phyloP scores from a whole-genome alignment of 768 basidiomycete genomes.

The Mycena filopes region DNA sequence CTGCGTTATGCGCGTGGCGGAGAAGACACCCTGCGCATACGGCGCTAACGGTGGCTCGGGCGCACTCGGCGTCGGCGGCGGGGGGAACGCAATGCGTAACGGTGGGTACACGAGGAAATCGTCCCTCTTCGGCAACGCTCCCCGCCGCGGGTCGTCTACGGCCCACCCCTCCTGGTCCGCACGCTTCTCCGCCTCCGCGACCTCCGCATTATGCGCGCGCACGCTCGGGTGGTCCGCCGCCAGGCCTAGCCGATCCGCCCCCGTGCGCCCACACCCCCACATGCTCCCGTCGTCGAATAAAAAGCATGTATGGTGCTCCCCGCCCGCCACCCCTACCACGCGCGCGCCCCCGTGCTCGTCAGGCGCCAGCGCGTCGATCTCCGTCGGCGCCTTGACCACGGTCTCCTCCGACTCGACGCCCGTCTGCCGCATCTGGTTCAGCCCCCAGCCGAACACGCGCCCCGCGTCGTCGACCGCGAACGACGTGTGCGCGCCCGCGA shows the following conservation, averaged over 20 bases:
- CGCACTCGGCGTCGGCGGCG: slow-evolving; percentile 16
- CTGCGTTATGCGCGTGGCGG: slow-evolving; percentile 21
- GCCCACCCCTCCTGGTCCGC: not conserved
- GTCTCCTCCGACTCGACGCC: slow-evolving; percentile 18
- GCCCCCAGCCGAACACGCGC: slow-evolving; percentile 30
- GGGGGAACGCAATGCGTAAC: slow-evolving; percentile 31
- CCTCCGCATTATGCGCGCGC: slow-evolving; percentile 1
- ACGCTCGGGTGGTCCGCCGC: slow-evolving; percentile 27
- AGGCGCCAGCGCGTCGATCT: slow-evolving; percentile 21
- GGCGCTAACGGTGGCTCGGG: slow-evolving; percentile 19
- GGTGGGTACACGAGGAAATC: slow-evolving; percentile 26
- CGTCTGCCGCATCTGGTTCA: slow-evolving; percentile 31
- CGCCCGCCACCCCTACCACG: slow-evolving; percentile 29
- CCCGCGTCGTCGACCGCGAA: slow-evolving; percentile 28
- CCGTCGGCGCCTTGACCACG: slow-evolving; percentile 24
- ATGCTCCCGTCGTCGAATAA: slow-evolving; percentile 27
- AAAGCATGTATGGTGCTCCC: slow-evolving; percentile 34
- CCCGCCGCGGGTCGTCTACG: not conserved
- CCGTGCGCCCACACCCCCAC: slow-evolving; percentile 29
- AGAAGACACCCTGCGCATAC: not conserved
- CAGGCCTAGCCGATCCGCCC: slow-evolving; percentile 29
- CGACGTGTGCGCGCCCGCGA: slow-evolving; percentile 24
- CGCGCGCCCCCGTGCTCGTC: slow-evolving; percentile 26
- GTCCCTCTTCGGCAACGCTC: not conserved
- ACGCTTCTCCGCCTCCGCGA: not conserved